Evolutionary conservation across 306 rosid genomes (phyloP).

Genomic region (Cucurbita moschata): DNA sequence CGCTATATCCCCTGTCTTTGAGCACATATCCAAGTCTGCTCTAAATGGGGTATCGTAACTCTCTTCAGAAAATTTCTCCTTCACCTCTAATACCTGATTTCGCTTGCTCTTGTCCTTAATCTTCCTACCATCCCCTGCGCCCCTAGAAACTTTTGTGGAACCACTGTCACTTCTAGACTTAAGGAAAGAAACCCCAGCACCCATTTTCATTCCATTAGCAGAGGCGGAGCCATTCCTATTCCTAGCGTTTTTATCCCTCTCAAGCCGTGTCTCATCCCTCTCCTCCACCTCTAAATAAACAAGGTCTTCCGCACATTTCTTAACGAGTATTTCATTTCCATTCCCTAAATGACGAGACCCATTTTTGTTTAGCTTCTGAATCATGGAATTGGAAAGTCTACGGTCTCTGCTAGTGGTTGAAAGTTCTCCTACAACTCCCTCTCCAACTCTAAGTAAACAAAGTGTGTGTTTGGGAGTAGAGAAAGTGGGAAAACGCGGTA

Average conservation of each 20-base stretch:
- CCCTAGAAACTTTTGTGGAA: conserved; percentile 6
- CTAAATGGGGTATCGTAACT: conserved; percentile 24
- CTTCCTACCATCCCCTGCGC: conserved; percentile 10
- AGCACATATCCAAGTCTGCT: conserved; percentile 58
- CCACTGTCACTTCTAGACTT: conserved; percentile 3
- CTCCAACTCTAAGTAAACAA: conserved; percentile 9
- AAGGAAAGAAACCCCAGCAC: conserved; percentile 13
- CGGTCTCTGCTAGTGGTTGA: conserved; percentile 13
- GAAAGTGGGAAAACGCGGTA: conserved; percentile 14
- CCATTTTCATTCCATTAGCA: conserved; percentile 19
- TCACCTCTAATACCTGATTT: conserved; percentile 16
- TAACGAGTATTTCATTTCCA: conserved; percentile 3
- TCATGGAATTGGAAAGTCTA: conserved; percentile 7
- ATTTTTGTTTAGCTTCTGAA: conserved; percentile 6
- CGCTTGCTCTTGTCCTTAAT: conserved; percentile 7
- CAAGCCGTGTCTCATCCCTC: conserved; percentile 11
- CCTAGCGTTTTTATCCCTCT: conserved; percentile 14
- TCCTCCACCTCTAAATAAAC: conserved; percentile 24
- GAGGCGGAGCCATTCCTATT: conserved; percentile 13
- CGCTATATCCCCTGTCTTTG: conserved; percentile 63
- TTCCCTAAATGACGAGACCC: conserved; percentile 25
- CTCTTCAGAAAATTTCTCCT: conserved; percentile 23
- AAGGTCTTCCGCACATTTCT: conserved; percentile 18
- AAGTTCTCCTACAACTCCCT: conserved; percentile 9
- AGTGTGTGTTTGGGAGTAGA: conserved; percentile 20